Conservation (phyloP, 495 filamentous ascomycete species). For the Penicillium silybi region DNA sequence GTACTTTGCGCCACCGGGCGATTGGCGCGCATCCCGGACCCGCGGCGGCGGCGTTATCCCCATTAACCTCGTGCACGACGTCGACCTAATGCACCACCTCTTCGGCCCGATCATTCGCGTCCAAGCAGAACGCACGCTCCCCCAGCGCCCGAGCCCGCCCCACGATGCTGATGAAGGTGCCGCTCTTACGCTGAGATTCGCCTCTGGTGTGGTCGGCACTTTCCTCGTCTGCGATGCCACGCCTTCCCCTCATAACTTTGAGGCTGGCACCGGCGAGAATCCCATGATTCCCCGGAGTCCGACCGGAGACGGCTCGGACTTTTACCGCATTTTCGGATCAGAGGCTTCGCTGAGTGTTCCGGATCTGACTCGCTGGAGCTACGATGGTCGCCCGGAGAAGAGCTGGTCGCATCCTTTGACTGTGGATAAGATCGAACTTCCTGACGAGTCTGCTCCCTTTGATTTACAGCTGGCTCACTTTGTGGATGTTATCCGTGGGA, state of each 20-base stretch:
- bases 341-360: slow-evolving; percentile 52
- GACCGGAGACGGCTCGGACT: slow-evolving; percentile 31
- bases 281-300: slow-evolving; percentile 43
- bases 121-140: slow-evolving; percentile 44
- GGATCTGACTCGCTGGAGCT: slow-evolving; percentile 53
- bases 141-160: slow-evolving; percentile 30
- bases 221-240: slow-evolving; percentile 53
- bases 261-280: slow-evolving; percentile 57
- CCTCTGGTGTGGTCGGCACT: slow-evolving; percentile 54
- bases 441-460: slow-evolving; percentile 45
- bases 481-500: slow-evolving; percentile 46
- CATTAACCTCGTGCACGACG: slow-evolving; percentile 59
- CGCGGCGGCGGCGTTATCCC: slow-evolving; percentile 48
- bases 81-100: slow-evolving; percentile 56
- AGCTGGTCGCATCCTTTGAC: slow-evolving; percentile 30
- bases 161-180: slow-evolving; percentile 56
- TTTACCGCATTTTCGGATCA: slow-evolving; percentile 56
- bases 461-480: slow-evolving; percentile 55
- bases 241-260: slow-evolving; percentile 51
- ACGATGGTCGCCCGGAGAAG: slow-evolving; percentile 32
- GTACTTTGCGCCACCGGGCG: slow-evolving; percentile 47
- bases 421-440: slow-evolving; percentile 30
- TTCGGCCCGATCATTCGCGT: slow-evolving; percentile 52
- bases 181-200: slow-evolving; percentile 52
- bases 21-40: slow-evolving; percentile 41